A percentile compares a stretch with the other conserved stretches of the same genome.
Evolutionary conservation across 2,329 filamentous ascomycete genomes (phyloP).

Genomic region (Trichoderma sp.): DNA sequence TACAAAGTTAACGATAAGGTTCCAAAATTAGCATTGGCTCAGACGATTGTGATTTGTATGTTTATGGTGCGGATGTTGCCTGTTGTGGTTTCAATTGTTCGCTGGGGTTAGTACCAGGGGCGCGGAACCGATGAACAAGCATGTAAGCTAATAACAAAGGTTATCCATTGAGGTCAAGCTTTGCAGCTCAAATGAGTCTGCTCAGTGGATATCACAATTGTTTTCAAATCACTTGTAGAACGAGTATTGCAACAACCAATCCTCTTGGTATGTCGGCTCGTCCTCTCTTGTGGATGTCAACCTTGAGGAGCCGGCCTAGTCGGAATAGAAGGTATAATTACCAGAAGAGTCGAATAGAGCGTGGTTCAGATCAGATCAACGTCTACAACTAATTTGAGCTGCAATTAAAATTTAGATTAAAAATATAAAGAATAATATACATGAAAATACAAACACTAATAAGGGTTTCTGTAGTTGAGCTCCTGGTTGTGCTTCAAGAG

Average conservation of each 20-base stretch:
- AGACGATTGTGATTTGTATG: background rate
- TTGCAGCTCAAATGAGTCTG: background rate
- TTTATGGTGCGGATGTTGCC: background rate
- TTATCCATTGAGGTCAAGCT: background rate
- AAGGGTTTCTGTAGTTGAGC: background rate
- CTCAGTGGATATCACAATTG: background rate
- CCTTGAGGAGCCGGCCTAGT: background rate
- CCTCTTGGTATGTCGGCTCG: background rate
- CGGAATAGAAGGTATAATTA: background rate
- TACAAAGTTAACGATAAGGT: background rate
- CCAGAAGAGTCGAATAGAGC: background rate
- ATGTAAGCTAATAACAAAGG: background rate
- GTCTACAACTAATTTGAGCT: background rate
- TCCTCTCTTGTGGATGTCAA: background rate
- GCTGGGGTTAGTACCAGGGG: background rate
- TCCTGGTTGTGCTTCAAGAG: background rate
- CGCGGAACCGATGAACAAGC: background rate
- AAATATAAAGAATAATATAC: background rate
- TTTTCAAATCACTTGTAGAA: background rate
- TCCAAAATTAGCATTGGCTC: background rate
- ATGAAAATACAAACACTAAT: background rate
- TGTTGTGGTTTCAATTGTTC: background rate
- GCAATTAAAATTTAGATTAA: background rate
- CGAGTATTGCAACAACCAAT: background rate
- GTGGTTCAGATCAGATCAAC: background rate